Base-by-base conservation (phyloP, 768 basidiomycete species). In the Mycena galopus region DNA sequence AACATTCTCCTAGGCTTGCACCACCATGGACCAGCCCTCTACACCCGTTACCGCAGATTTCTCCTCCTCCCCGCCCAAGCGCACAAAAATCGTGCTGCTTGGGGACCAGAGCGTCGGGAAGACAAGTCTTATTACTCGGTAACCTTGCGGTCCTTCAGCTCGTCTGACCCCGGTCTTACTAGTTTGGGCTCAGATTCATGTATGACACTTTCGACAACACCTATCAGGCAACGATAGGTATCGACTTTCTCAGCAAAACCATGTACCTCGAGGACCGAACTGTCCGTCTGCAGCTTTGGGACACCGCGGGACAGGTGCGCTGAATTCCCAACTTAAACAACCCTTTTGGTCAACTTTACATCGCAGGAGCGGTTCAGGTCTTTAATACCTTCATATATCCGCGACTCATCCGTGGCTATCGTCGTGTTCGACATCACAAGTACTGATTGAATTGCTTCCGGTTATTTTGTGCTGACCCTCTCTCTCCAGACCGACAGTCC, bases 191-290 rank as follows among this genome's bases (percentile, higher is more conserved):
- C 57, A 97, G 95, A 84, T 94, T 95, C 81, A 97, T 99, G 98
- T 99, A 99, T 82, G 98, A 99, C 84, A 99, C 98, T 0, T 99
- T 99, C 82, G 98, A 99, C 87, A 99, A 99, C 83, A 99, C 97
- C 53, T 99, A 99, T 82, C 95, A 96, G 81, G 96, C 96, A 23
- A 97, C 96, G 12, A 97, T 97, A 80, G 96, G 97, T 69, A 99
- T 99, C 83, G 98, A 99, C 85, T 99, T 99, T 82, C 86, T 99
- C 84, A 97, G 96, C 86, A 99, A 99, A 88, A 99, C 98, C 0
- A 97, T 99, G 96, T 99, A 99, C 83, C 88, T 99, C 68, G 98
- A 99, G 80, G 98, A 99, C 85, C 88, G 98, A 78, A 99, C 98
- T 1, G 97, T 99, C 57, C 90, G 98, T 79, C 84, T 99, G 83